Conservation (phyloP, 2,329 filamentous ascomycete genomes). For the Aureobasidium zeae region DNA sequence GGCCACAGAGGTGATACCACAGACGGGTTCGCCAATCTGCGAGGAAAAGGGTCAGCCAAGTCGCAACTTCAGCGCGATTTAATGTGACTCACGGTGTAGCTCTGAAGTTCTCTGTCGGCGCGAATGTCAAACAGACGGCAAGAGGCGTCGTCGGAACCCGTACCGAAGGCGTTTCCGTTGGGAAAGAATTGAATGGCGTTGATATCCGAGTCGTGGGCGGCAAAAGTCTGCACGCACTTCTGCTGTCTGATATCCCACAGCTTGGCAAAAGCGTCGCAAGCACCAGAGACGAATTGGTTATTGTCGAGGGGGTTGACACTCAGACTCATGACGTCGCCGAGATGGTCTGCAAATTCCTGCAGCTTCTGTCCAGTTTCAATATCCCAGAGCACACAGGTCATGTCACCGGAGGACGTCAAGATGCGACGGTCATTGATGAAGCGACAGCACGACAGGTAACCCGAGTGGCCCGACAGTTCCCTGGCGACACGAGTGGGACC, state of each 20-base stretch:
- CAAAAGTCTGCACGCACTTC: conserved; percentile 97
- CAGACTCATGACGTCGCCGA: conserved; percentile 99
- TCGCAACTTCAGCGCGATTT: background rate
- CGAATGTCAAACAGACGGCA: conserved; percentile 97
- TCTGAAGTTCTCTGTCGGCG: conserved; percentile 71
- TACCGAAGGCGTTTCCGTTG: conserved; percentile 96
- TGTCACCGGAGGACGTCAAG: conserved; percentile 94
- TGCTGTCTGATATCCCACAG: conserved; percentile 97
- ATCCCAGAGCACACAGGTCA: conserved; percentile 99
- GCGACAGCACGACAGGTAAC: conserved; percentile 94
- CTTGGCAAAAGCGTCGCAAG: conserved; percentile 97
- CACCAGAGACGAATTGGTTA: conserved; percentile 98
- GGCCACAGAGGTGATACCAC: conserved; percentile 94
- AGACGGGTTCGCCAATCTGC: conserved; percentile 92
- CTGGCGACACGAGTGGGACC: conserved; percentile 94
- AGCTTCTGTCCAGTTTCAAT: conserved; percentile 96
- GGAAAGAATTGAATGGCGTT: conserved; percentile 99
- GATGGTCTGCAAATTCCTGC: conserved; percentile 94
- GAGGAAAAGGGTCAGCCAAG: conserved; percentile 20
- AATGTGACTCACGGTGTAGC: conserved; percentile 49
- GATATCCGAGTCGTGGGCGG: conserved; percentile 96
- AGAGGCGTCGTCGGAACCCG: conserved; percentile 92
- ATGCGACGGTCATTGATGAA: conserved; percentile 99
- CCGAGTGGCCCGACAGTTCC: conserved; percentile 92
- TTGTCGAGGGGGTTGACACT: conserved; percentile 99